Percentiles rank a stretch among this genome's conserved stretches.
phyloP scores from a whole-genome alignment of 2,329 filamentous ascomycete species.

The Aschersonia sp. region DNA sequence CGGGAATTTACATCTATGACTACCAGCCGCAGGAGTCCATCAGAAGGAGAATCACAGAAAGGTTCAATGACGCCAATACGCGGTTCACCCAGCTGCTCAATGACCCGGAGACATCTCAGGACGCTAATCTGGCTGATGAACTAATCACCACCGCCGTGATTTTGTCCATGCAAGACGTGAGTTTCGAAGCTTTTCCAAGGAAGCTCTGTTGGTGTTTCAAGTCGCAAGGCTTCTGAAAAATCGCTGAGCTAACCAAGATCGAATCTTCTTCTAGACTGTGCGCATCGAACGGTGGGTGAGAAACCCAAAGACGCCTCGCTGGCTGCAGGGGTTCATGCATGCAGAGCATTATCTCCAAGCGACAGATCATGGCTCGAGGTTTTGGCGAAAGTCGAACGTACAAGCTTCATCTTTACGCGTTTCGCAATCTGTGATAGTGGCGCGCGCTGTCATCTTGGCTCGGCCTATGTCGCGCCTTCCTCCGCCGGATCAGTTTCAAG shows the following conservation, averaged over 20 bases:
- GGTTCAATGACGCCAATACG: conserved; percentile 15
- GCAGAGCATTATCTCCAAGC: conserved; percentile 19
- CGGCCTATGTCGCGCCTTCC: conserved; percentile 22
- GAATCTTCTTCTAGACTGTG: conserved; percentile 14
- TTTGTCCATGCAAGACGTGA: conserved; percentile 24
- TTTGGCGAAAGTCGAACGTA: conserved; percentile 18
- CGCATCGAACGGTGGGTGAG: conserved; percentile 20
- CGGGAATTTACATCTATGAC: conserved; percentile 26
- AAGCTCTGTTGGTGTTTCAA: too few species aligned
- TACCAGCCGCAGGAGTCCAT: conserved; percentile 19
- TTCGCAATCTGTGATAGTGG: conserved; percentile 24
- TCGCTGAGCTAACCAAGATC: too few species aligned
- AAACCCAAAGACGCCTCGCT: conserved; percentile 18
- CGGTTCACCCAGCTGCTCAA: conserved; percentile 16
- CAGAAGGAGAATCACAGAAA: conserved; percentile 16
- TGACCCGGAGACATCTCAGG: conserved; percentile 8
- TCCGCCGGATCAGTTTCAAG: conserved; percentile 12
- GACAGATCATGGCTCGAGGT: conserved; percentile 21
- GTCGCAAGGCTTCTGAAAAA: too few species aligned
- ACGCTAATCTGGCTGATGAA: conserved; percentile 13
- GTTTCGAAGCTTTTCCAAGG: neutral
- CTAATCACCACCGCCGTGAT: conserved; percentile 22
- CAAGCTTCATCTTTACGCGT: conserved; percentile 19
- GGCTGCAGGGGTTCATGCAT: conserved; percentile 21
- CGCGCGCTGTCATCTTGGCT: conserved; percentile 22